Evolutionary conservation across 2,329 filamentous ascomycete species (phyloP).

Genomic region (Teratosphaeria epicoccoides): DNA sequence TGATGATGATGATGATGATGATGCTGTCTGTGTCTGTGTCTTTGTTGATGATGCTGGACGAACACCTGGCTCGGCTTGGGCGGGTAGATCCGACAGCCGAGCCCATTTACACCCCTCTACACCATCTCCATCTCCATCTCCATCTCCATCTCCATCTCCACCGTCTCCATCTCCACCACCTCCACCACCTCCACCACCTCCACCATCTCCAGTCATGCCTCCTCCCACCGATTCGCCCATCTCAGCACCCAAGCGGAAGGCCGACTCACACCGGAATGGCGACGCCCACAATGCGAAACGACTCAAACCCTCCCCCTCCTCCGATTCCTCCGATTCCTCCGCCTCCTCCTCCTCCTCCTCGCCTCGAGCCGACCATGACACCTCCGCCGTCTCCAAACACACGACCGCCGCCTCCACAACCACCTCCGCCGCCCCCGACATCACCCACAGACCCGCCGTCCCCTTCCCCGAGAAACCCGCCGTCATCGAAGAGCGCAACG

Average conservation of each 20-base stretch:
- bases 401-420: neutral
- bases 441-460: slow-evolving; percentile 41
- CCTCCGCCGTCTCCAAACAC: neutral
- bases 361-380: slow-evolving; percentile 19
- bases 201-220: neutral
- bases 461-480: slow-evolving; percentile 91
- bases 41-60: neutral
- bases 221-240: neutral
- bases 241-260: slow-evolving; percentile 54
- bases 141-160: no score
- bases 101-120: no score
- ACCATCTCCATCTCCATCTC: no score
- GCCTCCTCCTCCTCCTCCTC: slow-evolving; percentile 30
- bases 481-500: slow-evolving; percentile 83
- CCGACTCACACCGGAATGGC: slow-evolving; percentile 48
- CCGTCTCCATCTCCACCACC: neutral
- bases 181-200: neutral
- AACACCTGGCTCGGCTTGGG: neutral
- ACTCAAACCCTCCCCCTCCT: slow-evolving; percentile 42
- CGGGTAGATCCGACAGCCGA: no score
- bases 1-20: neutral
- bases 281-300: slow-evolving; percentile 53
- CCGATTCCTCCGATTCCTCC: no score
- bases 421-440: neutral
- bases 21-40: neutral